Conservation (phyloP, 345 rosid species). For the Moricandia moricandioides region DNA sequence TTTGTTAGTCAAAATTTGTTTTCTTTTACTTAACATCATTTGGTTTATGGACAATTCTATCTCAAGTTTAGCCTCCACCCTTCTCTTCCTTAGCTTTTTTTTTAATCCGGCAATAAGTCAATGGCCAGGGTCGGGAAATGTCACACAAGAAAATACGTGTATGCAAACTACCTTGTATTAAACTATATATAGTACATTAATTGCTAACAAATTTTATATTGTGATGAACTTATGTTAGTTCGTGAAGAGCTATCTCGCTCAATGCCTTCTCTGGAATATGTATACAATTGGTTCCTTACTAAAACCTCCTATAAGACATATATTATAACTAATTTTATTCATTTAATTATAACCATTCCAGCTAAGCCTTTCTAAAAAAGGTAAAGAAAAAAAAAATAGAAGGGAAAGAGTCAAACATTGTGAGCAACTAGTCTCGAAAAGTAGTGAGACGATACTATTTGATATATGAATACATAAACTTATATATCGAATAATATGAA, state of each 20-base stretch:
- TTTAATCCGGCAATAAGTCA: not conserved
- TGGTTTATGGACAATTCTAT: conserved; percentile 14
- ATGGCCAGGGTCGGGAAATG: not conserved
- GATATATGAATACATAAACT: conserved; percentile 16
- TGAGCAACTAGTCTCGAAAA: conserved; percentile 29
- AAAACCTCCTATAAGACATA: not conserved
- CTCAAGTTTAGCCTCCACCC: not conserved
- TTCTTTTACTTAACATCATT: conserved; percentile 8
- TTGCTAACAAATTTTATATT: no score
- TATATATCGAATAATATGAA: conserved; percentile 11
- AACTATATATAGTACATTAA: no score
- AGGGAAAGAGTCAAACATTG: conserved; percentile 26
- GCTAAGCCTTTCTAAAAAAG: conserved; percentile 6
- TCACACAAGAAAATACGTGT: not conserved
- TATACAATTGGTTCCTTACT: not conserved
- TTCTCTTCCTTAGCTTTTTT: not conserved
- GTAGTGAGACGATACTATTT: conserved; percentile 31
- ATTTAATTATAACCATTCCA: not conserved
- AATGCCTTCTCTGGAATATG: not conserved
- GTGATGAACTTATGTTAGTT: not conserved
- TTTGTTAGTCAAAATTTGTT: not conserved
- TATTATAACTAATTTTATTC: not conserved
- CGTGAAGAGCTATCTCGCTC: not conserved
- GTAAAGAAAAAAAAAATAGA: conserved; percentile 26
- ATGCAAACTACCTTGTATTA: no score